A percentile compares a stretch with the other conserved stretches of the same genome.
phyloP scores from a whole-genome alignment of 768 basidiomycete species.

The Crepidotus variabilis region DNA sequence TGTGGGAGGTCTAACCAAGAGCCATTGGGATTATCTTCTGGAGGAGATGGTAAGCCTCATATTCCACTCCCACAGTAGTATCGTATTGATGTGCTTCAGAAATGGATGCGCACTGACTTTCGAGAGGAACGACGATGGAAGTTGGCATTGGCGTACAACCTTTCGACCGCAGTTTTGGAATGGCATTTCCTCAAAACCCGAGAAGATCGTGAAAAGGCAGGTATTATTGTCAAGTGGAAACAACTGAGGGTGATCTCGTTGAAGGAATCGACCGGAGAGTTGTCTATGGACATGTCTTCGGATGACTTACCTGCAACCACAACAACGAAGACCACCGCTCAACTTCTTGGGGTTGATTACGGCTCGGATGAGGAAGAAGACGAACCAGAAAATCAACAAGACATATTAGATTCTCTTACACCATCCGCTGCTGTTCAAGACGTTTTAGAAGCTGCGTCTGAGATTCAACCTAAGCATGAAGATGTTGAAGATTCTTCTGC shows the following conservation, averaged over 20 bases:
- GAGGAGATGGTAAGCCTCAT: slow-evolving; percentile 82
- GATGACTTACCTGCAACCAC: slow-evolving; percentile 16
- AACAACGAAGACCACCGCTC: slow-evolving; percentile 18
- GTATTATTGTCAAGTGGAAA: slow-evolving; percentile 68
- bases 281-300: slow-evolving; percentile 18
- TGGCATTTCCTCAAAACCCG: slow-evolving; percentile 77
- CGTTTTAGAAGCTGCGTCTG: slow-evolving; percentile 39
- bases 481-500: slow-evolving; percentile 55
- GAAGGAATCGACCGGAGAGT: background rate
- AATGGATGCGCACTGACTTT: slow-evolving; percentile 97
- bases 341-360: slow-evolving; percentile 45
- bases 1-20: slow-evolving; percentile 69
- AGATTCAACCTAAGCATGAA: slow-evolving; percentile 32
- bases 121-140: slow-evolving; percentile 96
- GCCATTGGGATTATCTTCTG: slow-evolving; percentile 93
- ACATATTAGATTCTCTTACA: slow-evolving; percentile 58
- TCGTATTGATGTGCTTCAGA: slow-evolving; percentile 31
- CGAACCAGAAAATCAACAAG: slow-evolving; percentile 49
- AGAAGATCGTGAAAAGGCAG: slow-evolving; percentile 60
- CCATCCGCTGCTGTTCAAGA: slow-evolving; percentile 53
- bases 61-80: background rate
- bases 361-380: slow-evolving; percentile 66
- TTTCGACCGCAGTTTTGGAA: slow-evolving; percentile 79
- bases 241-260: slow-evolving; percentile 15
- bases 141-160: slow-evolving; percentile 72